Base-by-base conservation (phyloP, 371 early-diverging fungal genomes). In the Phascolomyces articulosus region DNA sequence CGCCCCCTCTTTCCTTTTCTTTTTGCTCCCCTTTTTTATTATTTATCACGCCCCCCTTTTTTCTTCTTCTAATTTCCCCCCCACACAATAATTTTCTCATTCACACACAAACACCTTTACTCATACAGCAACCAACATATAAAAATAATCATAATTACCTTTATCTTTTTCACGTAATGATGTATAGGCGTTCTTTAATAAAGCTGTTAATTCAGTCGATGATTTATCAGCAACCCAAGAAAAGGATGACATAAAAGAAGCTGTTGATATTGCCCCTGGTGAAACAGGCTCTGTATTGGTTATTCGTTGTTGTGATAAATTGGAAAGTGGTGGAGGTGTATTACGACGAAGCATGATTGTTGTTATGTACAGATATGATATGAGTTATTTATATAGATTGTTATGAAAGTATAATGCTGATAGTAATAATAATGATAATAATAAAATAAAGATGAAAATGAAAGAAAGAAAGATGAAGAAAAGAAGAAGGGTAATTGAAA, bases 161-260 rank as follows among this genome's bases (percentile, higher is more conserved):
- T 68, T 69, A 55, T 80, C 80, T 64, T 77, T 80, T 54, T 80
- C 77, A 29, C 68, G 63, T 7, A 80, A 55, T 21, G 73, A 65
- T 2, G 63, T 63, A 41, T 80, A 77, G 13, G 80, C 77, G 55
- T 70, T 77, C 57, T 75, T 80, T 23, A 80, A 55, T 20, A 80
- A 54, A 2, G 64, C 27, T 23, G 73, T 71, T 15, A 80, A 47
- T 51, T 80, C 80, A 41, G 62, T 59, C 9, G 80, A 75, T 59
- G 77, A 77, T 38, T 77, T 79, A 48, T 79, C 80, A 18, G 77
- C 77, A 23, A 79, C 69, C 65, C 80, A 74, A 38, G 80, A 77
- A 34, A 79, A 64, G 20, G 72, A 72, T 2, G 80, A 79, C 40
- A 76, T 68, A 23, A 74, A 73, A 2, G 77, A 57, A 55, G 65